These are phyloP conservation scores for Fraxinus greggii DNA, from an alignment of 305 asterid species.

Conservation along the genomic window DNA sequence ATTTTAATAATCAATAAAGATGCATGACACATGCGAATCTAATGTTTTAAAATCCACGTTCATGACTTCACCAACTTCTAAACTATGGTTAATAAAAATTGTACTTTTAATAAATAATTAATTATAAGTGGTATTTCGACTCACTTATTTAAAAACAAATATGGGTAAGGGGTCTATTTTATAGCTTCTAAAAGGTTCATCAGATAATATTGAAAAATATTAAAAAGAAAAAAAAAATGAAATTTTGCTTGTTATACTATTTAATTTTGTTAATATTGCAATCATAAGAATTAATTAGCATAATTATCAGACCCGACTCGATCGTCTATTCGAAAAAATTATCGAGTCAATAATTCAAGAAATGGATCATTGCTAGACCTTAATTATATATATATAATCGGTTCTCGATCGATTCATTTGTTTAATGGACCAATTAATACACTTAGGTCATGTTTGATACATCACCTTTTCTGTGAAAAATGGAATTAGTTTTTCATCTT, in stretches of 20 bases:
- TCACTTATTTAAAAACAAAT: not conserved
- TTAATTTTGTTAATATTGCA: not conserved
- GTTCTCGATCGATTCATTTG: no score
- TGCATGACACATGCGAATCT: constrained; percentile 29
- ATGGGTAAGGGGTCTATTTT: not conserved
- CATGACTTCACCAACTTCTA: constrained; percentile 28
- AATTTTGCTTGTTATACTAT: not conserved
- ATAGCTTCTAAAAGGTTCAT: not conserved
- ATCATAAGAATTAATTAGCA: not conserved
- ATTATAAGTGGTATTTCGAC: not conserved
- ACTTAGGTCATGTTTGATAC: no score
- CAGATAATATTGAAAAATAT: not conserved
- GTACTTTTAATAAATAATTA: not conserved
- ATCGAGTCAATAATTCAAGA: no score
- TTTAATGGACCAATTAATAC: no score
- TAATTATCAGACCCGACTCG: no score
- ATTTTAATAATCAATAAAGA: constrained; percentile 8
- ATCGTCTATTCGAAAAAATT: no score
- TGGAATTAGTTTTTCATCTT: no score
- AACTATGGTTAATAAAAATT: not conserved
- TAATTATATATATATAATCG: no score
- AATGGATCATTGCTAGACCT: no score
- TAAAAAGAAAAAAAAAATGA: no score
- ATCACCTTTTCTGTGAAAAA: no score
- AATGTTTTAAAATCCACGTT: constrained; percentile 22